These are phyloP conservation scores for Lotus japonicus DNA, from an alignment of 306 rosid genomes.

Conservation along the genomic window DNA sequence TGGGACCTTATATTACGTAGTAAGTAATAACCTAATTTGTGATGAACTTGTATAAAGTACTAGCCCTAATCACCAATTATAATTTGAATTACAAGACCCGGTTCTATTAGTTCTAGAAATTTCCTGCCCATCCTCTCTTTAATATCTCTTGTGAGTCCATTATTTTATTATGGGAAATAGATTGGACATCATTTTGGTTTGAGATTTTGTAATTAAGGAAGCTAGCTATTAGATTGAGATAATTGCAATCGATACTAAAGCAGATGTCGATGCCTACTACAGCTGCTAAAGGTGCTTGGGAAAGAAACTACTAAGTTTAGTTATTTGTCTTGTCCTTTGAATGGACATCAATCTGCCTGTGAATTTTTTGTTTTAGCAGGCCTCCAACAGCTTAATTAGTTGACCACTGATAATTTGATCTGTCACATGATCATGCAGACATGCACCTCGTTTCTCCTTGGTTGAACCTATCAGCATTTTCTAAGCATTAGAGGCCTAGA, in stretches of 20 bases:
- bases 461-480: background rate
- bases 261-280: background rate
- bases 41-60: background rate
- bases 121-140: background rate
- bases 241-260: background rate
- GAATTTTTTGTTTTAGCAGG: background rate
- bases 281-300: background rate
- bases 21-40: background rate
- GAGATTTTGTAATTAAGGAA: background rate
- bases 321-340: background rate
- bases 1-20: no score
- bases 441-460: background rate
- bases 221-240: background rate
- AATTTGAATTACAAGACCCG: background rate
- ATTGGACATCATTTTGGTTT: background rate
- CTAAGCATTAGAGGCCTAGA: background rate
- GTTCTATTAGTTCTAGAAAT: background rate
- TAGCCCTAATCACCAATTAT: background rate
- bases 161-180: background rate
- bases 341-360: background rate
- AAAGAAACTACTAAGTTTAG: background rate
- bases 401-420: background rate
- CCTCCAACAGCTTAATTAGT: background rate
- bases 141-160: background rate
- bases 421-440: background rate